Evolutionary conservation across 169 alveolate genomes (phyloP).

Genomic region (Miamiensis avidus): DNA sequence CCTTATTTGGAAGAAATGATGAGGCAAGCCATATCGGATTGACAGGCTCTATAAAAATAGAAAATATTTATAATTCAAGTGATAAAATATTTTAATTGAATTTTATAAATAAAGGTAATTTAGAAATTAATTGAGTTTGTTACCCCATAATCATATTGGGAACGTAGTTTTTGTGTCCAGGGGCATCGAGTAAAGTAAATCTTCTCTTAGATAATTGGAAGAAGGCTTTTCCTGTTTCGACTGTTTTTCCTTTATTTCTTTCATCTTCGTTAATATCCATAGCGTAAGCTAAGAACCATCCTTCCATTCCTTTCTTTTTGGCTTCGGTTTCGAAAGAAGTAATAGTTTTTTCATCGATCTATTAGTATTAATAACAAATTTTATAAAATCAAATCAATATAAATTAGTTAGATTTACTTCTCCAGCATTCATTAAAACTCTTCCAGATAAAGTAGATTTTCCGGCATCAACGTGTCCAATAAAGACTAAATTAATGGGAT

Average conservation of each 20-base stretch:
- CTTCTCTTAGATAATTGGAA: conserved; percentile 93
- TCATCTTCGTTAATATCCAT: conserved; percentile 99
- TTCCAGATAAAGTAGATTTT: conserved; percentile 98
- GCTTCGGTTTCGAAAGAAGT: conserved; percentile 99
- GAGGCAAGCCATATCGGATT: conserved; percentile 99
- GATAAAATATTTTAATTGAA: too few relatives aligned
- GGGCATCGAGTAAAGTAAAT: conserved; percentile 99
- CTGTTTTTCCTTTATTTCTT: conserved; percentile 98
- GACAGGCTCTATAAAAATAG: conserved; percentile 88
- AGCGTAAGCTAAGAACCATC: conserved; percentile 99
- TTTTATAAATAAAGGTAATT: too few relatives aligned
- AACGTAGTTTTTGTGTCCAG: conserved; percentile 99
- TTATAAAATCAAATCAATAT: too few relatives aligned
- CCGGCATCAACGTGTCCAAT: conserved; percentile 99
- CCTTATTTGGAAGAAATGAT: conserved; percentile 96
- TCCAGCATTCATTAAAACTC: conserved; percentile 90
- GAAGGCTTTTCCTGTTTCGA: conserved; percentile 98
- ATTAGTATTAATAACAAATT: too few relatives aligned
- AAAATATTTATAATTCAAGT: too few relatives aligned
- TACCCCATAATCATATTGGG: conserved; percentile 99
- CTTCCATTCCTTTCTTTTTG: conserved; percentile 96
- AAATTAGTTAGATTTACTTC: conserved; percentile 78
- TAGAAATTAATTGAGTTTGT: too few relatives aligned
- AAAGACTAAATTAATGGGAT: conserved; percentile 92
- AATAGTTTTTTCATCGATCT: conserved; percentile 92